Conservation (phyloP, 495 filamentous ascomycete species). For the Choiromyces venosus region DNA sequence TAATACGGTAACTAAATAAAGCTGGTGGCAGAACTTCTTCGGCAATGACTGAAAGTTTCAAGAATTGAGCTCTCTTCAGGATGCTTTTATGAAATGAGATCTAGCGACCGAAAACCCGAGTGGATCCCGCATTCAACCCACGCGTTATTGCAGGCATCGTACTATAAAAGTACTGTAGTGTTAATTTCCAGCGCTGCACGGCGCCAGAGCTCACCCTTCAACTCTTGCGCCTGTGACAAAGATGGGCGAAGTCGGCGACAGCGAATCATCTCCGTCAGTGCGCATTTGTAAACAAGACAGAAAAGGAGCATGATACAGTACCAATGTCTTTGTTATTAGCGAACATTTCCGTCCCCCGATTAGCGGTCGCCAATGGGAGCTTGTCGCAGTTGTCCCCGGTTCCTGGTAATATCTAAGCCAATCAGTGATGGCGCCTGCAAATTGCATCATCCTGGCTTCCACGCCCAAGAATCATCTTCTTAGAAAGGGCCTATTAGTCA, state of each 20-base stretch:
- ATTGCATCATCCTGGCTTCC: not conserved
- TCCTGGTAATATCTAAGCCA: not conserved
- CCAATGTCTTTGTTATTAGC: not conserved
- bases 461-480: not conserved
- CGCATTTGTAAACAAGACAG: not conserved
- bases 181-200: too few species aligned
- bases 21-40: too few species aligned
- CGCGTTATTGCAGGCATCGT: too few species aligned
- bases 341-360: not conserved
- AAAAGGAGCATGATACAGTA: conserved; percentile 1
- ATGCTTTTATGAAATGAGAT: too few species aligned
- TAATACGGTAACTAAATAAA: too few species aligned
- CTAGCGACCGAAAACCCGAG: too few species aligned
- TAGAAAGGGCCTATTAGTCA: not conserved
- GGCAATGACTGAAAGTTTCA: too few species aligned
- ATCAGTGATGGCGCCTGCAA: not conserved
- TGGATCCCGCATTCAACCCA: too few species aligned
- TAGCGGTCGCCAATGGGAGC: not conserved
- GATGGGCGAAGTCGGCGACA: not conserved
- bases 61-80: too few species aligned
- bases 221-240: too few species aligned
- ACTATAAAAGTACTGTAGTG: too few species aligned
- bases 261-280: not conserved
- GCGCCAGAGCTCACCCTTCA: too few species aligned
- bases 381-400: not conserved